Base-by-base conservation (phyloP, 1,284 basidiomycete species). In the Flammula alnicola region DNA sequence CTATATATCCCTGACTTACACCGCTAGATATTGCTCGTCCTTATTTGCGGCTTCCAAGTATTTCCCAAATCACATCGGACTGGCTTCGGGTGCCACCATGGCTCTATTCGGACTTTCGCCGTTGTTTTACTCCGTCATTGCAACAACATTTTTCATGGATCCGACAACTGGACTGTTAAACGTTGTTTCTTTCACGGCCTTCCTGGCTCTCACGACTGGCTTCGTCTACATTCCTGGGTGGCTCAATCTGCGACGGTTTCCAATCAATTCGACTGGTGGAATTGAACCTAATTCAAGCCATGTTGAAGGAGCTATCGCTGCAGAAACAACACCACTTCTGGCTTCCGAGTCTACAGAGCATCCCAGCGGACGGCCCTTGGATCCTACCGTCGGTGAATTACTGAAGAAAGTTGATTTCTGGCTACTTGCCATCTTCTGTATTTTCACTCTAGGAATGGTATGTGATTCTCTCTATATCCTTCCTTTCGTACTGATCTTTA, bases 101-200 rank as follows among this genome's bases (percentile, higher is more conserved):
- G 80, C 86, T 2, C 69, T 90, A 22, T 90, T 89, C 59, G 87
- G 88, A 16, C 75, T 91, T 41, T 91, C 89, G 0, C 89, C 88
- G 0, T 69, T 90, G 17, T 80, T 88, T 55, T 74, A 91, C 5
- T 84, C 88, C n/a, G 54, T 78, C 20, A 54, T 91, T 33, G 86
- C 85, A 3, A 79, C 83, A 2, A 67, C 54, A 9, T 82, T 76
- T 61, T 89, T 88, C 65, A 81, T 78, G 5, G 65, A 73, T 35
- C 57, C 69, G 2, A 66, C 67, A 22, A 71, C 72, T 17, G 79
- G 75, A 12, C 49, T 66, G 19, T 64, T 91, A 4, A 67, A 87
- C 44, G 74, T 86, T n/a, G 69, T 77, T 1, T 61, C 58, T 16
- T 91, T 81, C 63, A 70, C 84, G 32, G 67, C 62, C 14, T 87